Evolutionary conservation across 2,329 filamentous ascomycete genomes (phyloP), one percentile per base, ranked within the genome.

Genomic region (Paraphoma sp.): DNA sequence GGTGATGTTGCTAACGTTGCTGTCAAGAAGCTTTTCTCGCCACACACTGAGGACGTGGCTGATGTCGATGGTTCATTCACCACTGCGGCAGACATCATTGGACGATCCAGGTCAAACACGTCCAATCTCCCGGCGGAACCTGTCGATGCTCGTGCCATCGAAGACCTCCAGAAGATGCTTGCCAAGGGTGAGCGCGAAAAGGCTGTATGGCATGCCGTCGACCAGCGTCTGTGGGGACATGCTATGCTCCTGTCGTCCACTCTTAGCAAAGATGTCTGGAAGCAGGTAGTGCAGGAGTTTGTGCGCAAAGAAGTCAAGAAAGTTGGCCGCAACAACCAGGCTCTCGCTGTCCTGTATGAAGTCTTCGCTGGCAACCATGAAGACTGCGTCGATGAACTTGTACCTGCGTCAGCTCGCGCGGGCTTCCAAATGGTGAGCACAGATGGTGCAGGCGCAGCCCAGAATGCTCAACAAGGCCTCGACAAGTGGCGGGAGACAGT

Each of bases 401-500:
- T 99, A 1, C 93, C 95, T 5, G 89, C 90, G 2, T 96, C 96
- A 63, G 95, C 95, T 16, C 87, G 96, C 42, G 93, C 94, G 57
- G 95, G 95, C 1, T 87, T 97, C 64, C 92, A 96, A 74, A 89
- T 99, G 79, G 85, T 99, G 63, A 93, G 90, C 60, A 83, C 86
- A 3, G 82, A 87, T 54, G 81, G 85, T 6, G 79, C 82, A 7
- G 86, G 84, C 2, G 78, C 86, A 31, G 82, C 87, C 0, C 89
- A 87, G 62, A 92, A 95, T 74, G 88, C 89, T 0, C 82, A 94
- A 5, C 90, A 92, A 68, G 95, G 95, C 4, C 81, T 99, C 17
- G 91, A 98, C 68, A 93, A 93, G 75, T 99, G 95, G 95, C 88
- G 88, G 43, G 95, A 99, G 76, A 97, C 95, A 0, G 80, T 98